Evolutionary conservation across 1,139 yeast genomes (phyloP).

Genomic region (Saccharomycopsis hybrid): DNA sequence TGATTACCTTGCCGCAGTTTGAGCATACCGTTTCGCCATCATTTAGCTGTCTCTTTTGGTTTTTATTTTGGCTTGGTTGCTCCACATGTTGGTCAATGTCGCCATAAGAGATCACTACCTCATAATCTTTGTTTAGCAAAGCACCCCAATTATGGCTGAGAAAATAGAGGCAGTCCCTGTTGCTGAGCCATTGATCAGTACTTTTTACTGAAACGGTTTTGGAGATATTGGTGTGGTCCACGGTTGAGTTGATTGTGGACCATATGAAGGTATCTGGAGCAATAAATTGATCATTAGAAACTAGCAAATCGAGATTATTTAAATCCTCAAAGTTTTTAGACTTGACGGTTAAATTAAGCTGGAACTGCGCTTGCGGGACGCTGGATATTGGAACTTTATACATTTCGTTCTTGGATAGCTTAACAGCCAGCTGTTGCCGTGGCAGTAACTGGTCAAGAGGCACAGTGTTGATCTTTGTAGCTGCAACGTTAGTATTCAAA

Average conservation of each 20-base stretch:
- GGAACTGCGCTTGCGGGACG: not conserved
- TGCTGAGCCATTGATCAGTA: slow-evolving; percentile 5
- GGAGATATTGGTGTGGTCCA: not conserved
- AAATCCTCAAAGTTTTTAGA: not conserved
- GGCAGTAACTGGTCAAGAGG: too few species aligned
- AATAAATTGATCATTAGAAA: slow-evolving; percentile 20
- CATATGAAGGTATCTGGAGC: slow-evolving; percentile 17
- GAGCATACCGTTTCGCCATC: slow-evolving; percentile 27
- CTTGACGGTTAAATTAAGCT: not conserved
- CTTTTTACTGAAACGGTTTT: not conserved
- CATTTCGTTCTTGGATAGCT: not conserved
- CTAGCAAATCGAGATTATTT: slow-evolving; percentile 12
- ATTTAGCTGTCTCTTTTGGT: not conserved
- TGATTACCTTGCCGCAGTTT: slow-evolving; percentile 36
- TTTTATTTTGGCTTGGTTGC: too few species aligned
- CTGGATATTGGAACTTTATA: not conserved
- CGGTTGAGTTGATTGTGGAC: slow-evolving; percentile 15
- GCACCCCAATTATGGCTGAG: slow-evolving; percentile 10
- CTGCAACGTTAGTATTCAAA: not conserved
- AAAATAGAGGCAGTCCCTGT: slow-evolving; percentile 9
- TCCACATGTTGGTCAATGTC: too few species aligned
- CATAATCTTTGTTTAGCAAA: too few species aligned
- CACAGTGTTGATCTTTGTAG: not conserved
- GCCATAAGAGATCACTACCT: too few species aligned
- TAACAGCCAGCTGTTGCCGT: too few species aligned